These are phyloP conservation scores for Petunia secreta DNA, from an alignment of 257 asterid species.

Conservation along the genomic window DNA sequence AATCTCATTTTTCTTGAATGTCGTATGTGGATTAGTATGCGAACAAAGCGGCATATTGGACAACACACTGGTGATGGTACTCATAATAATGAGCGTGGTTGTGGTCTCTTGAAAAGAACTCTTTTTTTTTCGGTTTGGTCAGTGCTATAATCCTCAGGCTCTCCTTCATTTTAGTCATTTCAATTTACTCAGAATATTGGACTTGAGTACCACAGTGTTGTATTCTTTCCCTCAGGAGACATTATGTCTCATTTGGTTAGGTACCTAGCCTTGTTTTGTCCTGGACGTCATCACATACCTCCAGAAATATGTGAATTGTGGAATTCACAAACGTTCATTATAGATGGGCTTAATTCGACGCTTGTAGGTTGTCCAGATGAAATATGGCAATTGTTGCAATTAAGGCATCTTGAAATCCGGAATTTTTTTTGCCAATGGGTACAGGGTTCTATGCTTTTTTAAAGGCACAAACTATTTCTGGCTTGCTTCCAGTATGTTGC, in stretches of 20 bases:
- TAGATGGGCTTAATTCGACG: no score
- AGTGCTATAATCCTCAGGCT: background rate
- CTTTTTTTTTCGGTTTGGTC: background rate
- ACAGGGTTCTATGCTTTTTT: background rate
- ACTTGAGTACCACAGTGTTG: conserved; percentile 5
- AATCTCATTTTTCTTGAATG: background rate
- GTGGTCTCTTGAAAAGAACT: background rate
- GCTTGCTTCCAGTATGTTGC: no score
- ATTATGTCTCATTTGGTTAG: no score
- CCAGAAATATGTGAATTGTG: no score
- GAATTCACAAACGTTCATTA: no score
- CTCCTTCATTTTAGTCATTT: background rate
- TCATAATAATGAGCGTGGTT: no score
- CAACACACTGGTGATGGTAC: no score
- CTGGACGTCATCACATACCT: no score
- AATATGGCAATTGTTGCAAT: background rate
- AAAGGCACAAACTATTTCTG: no score
- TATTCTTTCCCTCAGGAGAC: background rate
- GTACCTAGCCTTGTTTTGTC: no score
- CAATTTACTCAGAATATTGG: conserved; percentile 23
- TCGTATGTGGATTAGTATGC: background rate
- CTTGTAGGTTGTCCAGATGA: background rate
- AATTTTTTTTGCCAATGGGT: background rate
- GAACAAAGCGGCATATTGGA: no score
- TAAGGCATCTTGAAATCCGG: conserved; percentile 11